Evolutionary conservation across 495 filamentous ascomycete genomes (phyloP).

Genomic region (Trichoderma reesei): DNA sequence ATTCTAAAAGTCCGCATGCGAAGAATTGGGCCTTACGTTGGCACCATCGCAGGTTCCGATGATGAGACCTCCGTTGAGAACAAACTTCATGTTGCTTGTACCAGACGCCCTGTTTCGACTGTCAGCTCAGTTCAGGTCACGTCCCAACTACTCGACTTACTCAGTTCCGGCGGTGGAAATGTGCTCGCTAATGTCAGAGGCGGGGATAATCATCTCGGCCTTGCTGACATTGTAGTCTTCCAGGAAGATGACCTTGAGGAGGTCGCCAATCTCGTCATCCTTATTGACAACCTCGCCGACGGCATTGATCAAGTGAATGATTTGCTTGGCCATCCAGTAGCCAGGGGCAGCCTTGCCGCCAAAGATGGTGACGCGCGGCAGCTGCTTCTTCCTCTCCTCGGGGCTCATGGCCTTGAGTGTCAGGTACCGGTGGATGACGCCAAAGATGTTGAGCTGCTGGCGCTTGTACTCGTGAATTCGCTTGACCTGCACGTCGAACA

Average conservation of each 20-base stretch:
- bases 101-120: conserved; percentile 35
- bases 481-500: conserved; percentile 98
- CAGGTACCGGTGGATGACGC: conserved; percentile 91
- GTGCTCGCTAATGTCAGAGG: conserved; percentile 94
- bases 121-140: background rate
- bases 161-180: conserved; percentile 98
- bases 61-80: conserved; percentile 90
- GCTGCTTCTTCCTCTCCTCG: conserved; percentile 78
- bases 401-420: conserved; percentile 74
- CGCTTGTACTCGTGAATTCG: conserved; percentile 99
- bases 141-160: conserved; percentile 35
- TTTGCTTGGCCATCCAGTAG: conserved; percentile 99
- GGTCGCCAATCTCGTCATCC: conserved; percentile 82
- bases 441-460: conserved; percentile 98
- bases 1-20: background rate
- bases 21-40: conserved; percentile 52
- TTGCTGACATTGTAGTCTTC: conserved; percentile 99
- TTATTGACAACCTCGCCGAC: conserved; percentile 89
- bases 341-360: conserved; percentile 96
- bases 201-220: conserved; percentile 90
- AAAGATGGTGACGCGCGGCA: conserved; percentile 92
- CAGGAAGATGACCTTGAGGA: conserved; percentile 93
- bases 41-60: conserved; percentile 97
- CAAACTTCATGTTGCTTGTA: conserved; percentile 94
- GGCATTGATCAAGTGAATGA: conserved; percentile 92